Evolutionary conservation across 2,329 filamentous ascomycete genomes (phyloP), one percentile per base, ranked within the genome.

Genomic region (Dactylellina parvicollis): DNA sequence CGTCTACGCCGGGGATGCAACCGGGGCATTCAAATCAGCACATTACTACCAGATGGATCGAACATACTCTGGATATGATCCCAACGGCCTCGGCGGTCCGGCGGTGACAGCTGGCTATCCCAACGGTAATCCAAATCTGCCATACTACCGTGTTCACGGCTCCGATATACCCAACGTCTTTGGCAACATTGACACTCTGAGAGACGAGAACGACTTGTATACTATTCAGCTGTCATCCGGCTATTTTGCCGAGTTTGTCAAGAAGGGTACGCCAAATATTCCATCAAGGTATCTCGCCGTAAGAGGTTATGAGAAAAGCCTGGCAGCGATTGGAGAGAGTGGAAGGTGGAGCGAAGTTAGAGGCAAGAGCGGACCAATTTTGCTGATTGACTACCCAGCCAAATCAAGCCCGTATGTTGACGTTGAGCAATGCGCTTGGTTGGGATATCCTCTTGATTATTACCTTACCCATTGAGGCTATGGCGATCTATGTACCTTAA

Each of bases 41-140:
- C 88, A 85, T 78, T 87, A 84, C 77, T 89, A 88, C 79, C 85
- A 88, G 77, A 85, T 88, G 76, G 85, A 87, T 71, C 83, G 86
- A 46, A 84, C 84, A 0, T 86, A 85, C 75, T 82, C 83, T 64
- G 84, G 83, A 0, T 83, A 83, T 52, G 84, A 84, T 34, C 87
- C 85, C 30, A 86, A 87, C 50, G 80, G 82, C 18, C 81, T 85
- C 1, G 84, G 85, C 44, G 81, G 84, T 0, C 82, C 83, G 79
- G 78, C 82, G 75, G 71, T 82, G 77, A 75, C 79, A 50, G 75
- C 83, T 61, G 71, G 75, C 62, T 75, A 77, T 65, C 71, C 82
- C 44, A 73, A 85, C 46, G 84, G 86, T 3, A 81, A 86, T 74
- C 84, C 85, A 0, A 80, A 83, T 46, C 79, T 82, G 24, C 84